These are phyloP conservation scores for Starmerella sp. DNA, from an alignment of 805 yeast genomes.

Conservation along the genomic window DNA sequence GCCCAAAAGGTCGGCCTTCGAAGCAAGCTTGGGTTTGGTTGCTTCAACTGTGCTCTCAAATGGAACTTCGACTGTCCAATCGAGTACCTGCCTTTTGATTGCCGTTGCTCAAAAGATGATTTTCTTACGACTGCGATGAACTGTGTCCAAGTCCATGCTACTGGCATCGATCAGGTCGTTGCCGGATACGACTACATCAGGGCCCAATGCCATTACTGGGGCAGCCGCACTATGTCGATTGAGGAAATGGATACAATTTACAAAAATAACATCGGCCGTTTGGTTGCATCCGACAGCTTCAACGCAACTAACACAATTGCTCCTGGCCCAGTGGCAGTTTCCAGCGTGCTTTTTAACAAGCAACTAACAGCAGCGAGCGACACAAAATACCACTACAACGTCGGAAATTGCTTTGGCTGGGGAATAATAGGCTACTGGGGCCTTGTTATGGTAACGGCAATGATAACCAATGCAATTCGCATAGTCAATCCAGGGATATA, in stretches of 20 bases:
- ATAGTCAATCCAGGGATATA: conserved; percentile 22
- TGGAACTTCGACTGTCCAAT: conserved; percentile 27
- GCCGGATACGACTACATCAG: conserved; percentile 24
- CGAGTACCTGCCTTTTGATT: conserved; percentile 20
- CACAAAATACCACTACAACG: conserved; percentile 24
- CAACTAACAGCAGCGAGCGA: conserved; percentile 23
- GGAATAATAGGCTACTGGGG: conserved; percentile 28
- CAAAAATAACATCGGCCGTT: conserved; percentile 21
- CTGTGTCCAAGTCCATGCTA: conserved; percentile 24
- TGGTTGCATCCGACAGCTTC: conserved; percentile 10
- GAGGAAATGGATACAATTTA: conserved; percentile 26
- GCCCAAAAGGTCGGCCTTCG: conserved; percentile 28
- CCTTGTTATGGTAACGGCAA: conserved; percentile 21
- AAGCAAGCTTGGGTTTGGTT: conserved; percentile 26
- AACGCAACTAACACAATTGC: background rate
- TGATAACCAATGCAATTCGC: conserved; percentile 18
- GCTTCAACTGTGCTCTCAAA: conserved; percentile 27
- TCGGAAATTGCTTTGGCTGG: conserved; percentile 26
- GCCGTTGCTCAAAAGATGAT: conserved; percentile 24
- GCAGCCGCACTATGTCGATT: conserved; percentile 19
- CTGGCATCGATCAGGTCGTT: conserved; percentile 20
- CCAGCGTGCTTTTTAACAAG: conserved; percentile 8
- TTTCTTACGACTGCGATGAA: conserved; percentile 27
- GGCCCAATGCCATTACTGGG: conserved; percentile 27
- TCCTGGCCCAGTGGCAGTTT: conserved; percentile 18